Evolutionary conservation across 805 yeast genomes (phyloP), one percentile per base, ranked within the genome.

Genomic region (Zygosaccharomyces lentus): DNA sequence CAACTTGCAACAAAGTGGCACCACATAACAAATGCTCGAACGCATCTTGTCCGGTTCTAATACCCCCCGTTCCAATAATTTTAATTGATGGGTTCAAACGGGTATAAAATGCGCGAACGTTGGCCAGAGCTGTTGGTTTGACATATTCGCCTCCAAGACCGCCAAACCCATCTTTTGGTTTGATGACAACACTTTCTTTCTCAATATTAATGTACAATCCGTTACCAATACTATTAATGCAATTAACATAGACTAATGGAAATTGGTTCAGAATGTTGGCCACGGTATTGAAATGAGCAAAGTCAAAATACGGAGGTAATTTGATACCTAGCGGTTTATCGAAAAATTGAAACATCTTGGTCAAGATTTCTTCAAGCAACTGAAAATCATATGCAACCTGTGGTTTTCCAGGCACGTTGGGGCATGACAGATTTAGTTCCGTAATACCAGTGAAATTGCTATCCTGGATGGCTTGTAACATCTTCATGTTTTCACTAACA

Each of bases 371-470:
- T 26, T 53, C 41, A 3, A 65, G 57, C 23, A 57, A 41, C 15
- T 59, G 64, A 43, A 58, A 62, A 46, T 62, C 65, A 38, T 62
- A 62, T 4, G 64, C 66, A 26, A 62, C 59, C 46, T 62, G 65
- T 38, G 65, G 66, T 42, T 62, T 59, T 32, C 66, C 66, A 15
- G 65, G 64, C n/a, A 62, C 64, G 36, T 62, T 62, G n/a, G 66
- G 66, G 46, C 65, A 62, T 2, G 66, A 62, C 29, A 61, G 35
- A 43, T 62, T 61, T 19, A 62, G 44, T 44, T 62, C 66, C 2
- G 64, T 58, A 24, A 58, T 43, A 27, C 65, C 66, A 27, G 51
- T 41, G 34, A 55, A 62, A 2, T 49, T 57, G 42, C 61, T 56
- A 6, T 56, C 59, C 42, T 62, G 62, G n/a, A 62, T 46, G 24